Evolutionary conservation across 2,329 filamentous ascomycete genomes (phyloP).

Genomic region (Arthrobotrys conoides): DNA sequence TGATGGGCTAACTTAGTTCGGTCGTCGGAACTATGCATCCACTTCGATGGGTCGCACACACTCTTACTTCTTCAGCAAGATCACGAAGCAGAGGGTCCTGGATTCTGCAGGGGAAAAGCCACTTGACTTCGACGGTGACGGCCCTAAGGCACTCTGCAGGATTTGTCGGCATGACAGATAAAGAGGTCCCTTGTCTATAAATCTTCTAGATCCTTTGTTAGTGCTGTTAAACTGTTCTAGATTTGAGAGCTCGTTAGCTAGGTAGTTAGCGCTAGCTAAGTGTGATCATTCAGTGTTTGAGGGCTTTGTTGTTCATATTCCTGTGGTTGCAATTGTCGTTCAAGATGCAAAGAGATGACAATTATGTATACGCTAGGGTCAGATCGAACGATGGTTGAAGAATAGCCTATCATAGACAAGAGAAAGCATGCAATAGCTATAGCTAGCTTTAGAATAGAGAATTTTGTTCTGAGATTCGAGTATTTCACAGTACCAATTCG

Average conservation of each 20-base stretch:
- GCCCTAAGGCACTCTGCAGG: not conserved
- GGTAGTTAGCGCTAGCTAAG: not conserved
- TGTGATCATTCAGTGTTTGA: not conserved
- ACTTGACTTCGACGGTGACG: not conserved
- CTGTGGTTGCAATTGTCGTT: no score
- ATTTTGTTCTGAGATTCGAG: not conserved
- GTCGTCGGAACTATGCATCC: slow-evolving; percentile 12
- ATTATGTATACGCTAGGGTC: no score
- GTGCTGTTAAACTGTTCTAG: not conserved
- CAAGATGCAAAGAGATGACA: no score
- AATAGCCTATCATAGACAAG: no score
- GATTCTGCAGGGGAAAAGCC: slow-evolving; percentile 4
- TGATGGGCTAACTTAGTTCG: not conserved
- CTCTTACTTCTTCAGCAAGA: not conserved
- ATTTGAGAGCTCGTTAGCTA: not conserved
- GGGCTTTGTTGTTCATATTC: no score
- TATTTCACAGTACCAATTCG: no score
- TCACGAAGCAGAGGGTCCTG: not conserved
- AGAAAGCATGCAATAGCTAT: no score
- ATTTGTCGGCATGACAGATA: not conserved
- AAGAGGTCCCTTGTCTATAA: not conserved
- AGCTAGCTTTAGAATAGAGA: no score
- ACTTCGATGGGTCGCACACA: not conserved
- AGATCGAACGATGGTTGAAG: no score
- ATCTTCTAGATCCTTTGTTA: not conserved